These are phyloP conservation scores for Penicillium sp. DNA, from an alignment of 2,329 filamentous ascomycete species.

Conservation along the genomic window DNA sequence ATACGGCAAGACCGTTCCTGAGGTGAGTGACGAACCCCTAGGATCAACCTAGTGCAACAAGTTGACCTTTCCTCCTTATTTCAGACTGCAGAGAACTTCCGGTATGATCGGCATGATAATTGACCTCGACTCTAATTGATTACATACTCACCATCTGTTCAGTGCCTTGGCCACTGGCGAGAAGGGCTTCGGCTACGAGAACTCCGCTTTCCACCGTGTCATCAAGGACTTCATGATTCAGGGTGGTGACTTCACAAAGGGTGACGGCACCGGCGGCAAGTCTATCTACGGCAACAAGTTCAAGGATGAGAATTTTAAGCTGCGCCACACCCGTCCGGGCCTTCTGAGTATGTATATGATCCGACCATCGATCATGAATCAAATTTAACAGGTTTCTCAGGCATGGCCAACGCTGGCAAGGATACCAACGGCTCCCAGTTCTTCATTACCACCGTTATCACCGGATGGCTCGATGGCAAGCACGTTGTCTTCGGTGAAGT, in stretches of 20 bases:
- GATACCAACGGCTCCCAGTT: constrained; percentile 68
- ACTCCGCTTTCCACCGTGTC: constrained; percentile 67
- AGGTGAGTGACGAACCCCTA: constrained; percentile 45
- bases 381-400: constrained; percentile 33
- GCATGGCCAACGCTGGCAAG: constrained; percentile 66
- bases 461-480: constrained; percentile 62
- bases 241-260: constrained; percentile 53
- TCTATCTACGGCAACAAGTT: constrained; percentile 69
- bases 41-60: background rate
- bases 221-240: constrained; percentile 73
- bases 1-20: constrained; percentile 67
- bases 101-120: constrained; percentile 38
- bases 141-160: background rate
- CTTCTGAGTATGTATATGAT: constrained; percentile 53
- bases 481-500: constrained; percentile 71
- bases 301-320: constrained; percentile 70
- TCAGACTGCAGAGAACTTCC: constrained; percentile 66
- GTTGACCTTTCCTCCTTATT: constrained; percentile 13
- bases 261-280: constrained; percentile 67
- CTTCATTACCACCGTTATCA: constrained; percentile 65
- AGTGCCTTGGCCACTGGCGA: constrained; percentile 64
- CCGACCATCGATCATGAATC: background rate
- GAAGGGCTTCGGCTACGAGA: constrained; percentile 67
- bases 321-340: constrained; percentile 66
- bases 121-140: background rate